Percentiles rank a stretch among this genome's conserved stretches.
These are phyloP conservation scores for Sphaerulina musiva DNA, from an alignment of 2,329 filamentous ascomycete species.

Conservation along the genomic window DNA sequence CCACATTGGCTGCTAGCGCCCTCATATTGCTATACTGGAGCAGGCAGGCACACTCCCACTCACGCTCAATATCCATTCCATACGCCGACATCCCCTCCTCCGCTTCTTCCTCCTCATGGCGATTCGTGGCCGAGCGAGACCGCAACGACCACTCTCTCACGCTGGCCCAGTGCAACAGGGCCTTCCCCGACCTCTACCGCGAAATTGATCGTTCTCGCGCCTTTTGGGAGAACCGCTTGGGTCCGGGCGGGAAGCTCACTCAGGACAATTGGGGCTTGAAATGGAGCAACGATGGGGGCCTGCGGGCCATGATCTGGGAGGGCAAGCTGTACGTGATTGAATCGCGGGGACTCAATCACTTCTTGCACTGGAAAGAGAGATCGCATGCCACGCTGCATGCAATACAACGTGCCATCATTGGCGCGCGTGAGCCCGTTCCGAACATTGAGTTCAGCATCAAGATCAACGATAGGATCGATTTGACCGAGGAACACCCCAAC, in stretches of 20 bases:
- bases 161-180: slow-evolving; percentile 27
- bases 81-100: neutral
- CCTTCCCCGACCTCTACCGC: slow-evolving; percentile 31
- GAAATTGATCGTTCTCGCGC: slow-evolving; percentile 31
- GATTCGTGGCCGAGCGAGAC: slow-evolving; percentile 24
- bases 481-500: slow-evolving; percentile 22
- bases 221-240: slow-evolving; percentile 22
- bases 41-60: slow-evolving; percentile 1
- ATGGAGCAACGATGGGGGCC: slow-evolving; percentile 30
- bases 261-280: slow-evolving; percentile 28
- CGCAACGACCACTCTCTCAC: slow-evolving; percentile 30
- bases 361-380: slow-evolving; percentile 28
- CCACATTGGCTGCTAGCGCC: neutral
- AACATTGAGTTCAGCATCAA: slow-evolving; percentile 48
- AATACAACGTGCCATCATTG: slow-evolving; percentile 44
- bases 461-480: slow-evolving; percentile 41
- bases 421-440: slow-evolving; percentile 38
- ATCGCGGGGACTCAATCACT: slow-evolving; percentile 30
- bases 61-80: neutral
- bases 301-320: slow-evolving; percentile 37
- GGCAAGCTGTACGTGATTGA: slow-evolving; percentile 34
- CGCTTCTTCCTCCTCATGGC: slow-evolving; percentile 1
- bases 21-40: slow-evolving; percentile 1
- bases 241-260: slow-evolving; percentile 22
- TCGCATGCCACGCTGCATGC: slow-evolving; percentile 41